Evolutionary conservation across 495 filamentous ascomycete species (phyloP), one percentile per base, ranked within the genome.

Genomic region (Hyaloscypha bicolor): DNA sequence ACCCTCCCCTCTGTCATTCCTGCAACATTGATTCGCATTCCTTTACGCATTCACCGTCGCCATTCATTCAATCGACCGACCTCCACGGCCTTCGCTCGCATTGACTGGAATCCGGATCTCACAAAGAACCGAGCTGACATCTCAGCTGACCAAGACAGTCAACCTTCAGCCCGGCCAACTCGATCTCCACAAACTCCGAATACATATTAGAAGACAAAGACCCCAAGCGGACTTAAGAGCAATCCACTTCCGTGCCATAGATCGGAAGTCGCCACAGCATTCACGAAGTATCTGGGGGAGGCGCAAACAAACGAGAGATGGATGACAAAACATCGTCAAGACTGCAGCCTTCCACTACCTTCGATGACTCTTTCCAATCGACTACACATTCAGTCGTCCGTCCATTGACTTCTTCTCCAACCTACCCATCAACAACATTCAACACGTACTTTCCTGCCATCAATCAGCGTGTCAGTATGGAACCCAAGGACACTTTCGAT

Each of bases 271-370:
- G 68, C 68, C 68, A 70, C 71, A 64, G 57, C 52, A 61, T 63
- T 31, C 32, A 35, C 60, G 48, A 67, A 30, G 22, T 55, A 33
- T 48, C 62, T 58, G 39, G 59, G 42, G 33, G 59, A 62, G 61
- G 60, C 59, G 68, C 67, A 64, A 62, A 63, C 65, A 64, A 64
- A 59, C 56, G 51, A 67, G 29, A 55, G 30, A 72, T 73, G 71
- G 71, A 65, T 73, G 72, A 71, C 69, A 74, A 71, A 72, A 70
- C 66, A 69, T 21, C 61, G 19, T 35, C 55, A 39, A 66, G 33
- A 63, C 68, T 66, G 66, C 69, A 62, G 66, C 72, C 72, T 74
- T 74, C 72, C 66, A 72, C 67, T 65, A 55, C 58, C 32, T 74
- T 74, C 72, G 68, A 71, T 65, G 55, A 66, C 63, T 61, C 64